A percentile compares a stretch with the other conserved stretches of the same genome.
Evolutionary conservation across 768 basidiomycete species (phyloP).

Genomic region (Pholiota molesta): DNA sequence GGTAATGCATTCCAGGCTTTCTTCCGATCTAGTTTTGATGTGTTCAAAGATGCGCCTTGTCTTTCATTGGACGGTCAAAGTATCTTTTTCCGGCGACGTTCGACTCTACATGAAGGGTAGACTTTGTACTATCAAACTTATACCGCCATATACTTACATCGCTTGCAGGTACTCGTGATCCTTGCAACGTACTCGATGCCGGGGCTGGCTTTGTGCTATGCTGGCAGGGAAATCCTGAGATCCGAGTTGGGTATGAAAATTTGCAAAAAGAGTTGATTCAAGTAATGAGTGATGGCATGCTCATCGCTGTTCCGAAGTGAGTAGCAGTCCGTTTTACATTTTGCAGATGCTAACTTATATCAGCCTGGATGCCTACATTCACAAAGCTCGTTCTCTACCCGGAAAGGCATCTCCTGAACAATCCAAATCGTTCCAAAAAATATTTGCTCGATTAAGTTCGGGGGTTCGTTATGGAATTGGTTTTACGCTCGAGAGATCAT

Average conservation of each 20-base stretch:
- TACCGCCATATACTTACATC: neutral
- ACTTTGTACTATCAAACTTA: neutral
- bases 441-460: constrained; percentile 81
- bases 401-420: constrained; percentile 14
- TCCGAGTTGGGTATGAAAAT: constrained; percentile 73
- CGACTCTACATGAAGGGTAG: constrained; percentile 87
- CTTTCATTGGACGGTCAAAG: constrained; percentile 79
- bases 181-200: constrained; percentile 64
- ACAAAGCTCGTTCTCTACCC: constrained; percentile 21
- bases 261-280: constrained; percentile 79
- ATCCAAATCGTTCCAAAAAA: constrained; percentile 55
- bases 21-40: constrained; percentile 4
- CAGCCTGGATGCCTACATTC: constrained; percentile 26
- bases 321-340: constrained; percentile 25
- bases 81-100: constrained; percentile 71
- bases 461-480: constrained; percentile 90
- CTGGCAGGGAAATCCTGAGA: constrained; percentile 76
- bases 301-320: constrained; percentile 86
- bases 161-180: constrained; percentile 75
- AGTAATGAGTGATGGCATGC: constrained; percentile 77
- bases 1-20: constrained; percentile 36
- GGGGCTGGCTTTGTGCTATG: constrained; percentile 89
- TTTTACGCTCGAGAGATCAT: constrained; percentile 80
- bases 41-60: constrained; percentile 64
- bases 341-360: constrained; percentile 3